Evolutionary conservation across 768 basidiomycete genomes (phyloP).

Genomic region (Russula dissimulans): DNA sequence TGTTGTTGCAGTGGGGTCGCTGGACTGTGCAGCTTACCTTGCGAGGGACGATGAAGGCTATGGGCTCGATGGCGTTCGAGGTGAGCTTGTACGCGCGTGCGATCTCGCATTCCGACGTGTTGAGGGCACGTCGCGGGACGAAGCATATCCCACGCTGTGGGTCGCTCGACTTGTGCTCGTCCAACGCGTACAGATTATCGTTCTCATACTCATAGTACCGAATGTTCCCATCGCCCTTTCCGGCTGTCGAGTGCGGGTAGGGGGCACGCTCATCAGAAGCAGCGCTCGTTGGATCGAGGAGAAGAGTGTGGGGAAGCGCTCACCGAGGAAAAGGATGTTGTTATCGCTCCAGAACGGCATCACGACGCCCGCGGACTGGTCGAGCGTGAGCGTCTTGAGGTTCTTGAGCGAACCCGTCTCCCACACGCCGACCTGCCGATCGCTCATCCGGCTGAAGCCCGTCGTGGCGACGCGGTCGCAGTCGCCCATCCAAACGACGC

Average conservation of each 20-base stretch:
- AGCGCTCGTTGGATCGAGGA: not conserved
- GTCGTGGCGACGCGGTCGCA: conserved; percentile 85
- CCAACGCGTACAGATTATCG: conserved; percentile 65
- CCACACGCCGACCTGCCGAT: conserved; percentile 87
- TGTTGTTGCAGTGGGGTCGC: not conserved
- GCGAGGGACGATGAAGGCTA: conserved; percentile 91
- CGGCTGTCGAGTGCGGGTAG: not conserved
- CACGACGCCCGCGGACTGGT: conserved; percentile 85
- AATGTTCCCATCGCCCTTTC: conserved; percentile 78
- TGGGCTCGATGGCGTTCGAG: conserved; percentile 68
- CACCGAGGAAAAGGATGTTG: conserved; percentile 77
- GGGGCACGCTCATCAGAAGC: not conserved
- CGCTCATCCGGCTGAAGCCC: conserved; percentile 94
- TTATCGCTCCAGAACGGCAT: conserved; percentile 99
- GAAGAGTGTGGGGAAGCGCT: conserved; percentile 15
- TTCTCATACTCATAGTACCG: conserved; percentile 95
- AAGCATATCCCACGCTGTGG: conserved; percentile 98
- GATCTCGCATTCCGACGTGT: conserved; percentile 87
- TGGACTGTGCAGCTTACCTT: conserved; percentile 41
- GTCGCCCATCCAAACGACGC: conserved; percentile 88
- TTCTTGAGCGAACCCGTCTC: conserved; percentile 69
- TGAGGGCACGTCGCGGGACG: conserved; percentile 86
- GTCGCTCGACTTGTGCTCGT: conserved; percentile 82
- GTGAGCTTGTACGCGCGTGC: conserved; percentile 88
- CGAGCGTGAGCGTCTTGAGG: conserved; percentile 69